Evolutionary conservation across 208 protist genomes (phyloP).

Genomic region (Acanthamoeba healyi): DNA sequence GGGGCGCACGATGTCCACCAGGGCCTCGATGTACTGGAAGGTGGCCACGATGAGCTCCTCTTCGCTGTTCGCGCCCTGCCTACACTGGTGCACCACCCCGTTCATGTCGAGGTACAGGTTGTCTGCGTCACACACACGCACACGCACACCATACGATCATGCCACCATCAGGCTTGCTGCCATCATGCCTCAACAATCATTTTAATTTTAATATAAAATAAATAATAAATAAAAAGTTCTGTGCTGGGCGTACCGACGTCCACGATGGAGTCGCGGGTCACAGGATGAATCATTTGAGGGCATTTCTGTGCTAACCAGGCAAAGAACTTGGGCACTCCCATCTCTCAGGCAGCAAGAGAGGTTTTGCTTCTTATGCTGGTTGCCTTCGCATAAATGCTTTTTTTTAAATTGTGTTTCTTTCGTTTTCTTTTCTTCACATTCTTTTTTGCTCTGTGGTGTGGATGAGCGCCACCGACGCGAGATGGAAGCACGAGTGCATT

Average conservation of each 20-base stretch:
- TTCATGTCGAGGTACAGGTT: conserved; percentile 75
- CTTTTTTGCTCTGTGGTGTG: too few relatives aligned
- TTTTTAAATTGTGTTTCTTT: not conserved
- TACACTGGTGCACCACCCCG: conserved; percentile 91
- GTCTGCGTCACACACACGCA: not conserved
- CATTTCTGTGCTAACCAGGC: conserved; percentile 97
- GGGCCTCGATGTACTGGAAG: conserved; percentile 97
- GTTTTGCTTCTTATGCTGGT: too few relatives aligned
- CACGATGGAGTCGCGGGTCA: conserved; percentile 31
- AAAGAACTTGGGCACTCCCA: conserved; percentile 94
- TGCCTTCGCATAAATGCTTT: not conserved
- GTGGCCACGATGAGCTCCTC: conserved; percentile 96
- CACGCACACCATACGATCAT: not conserved
- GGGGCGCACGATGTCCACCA: conserved; percentile 97
- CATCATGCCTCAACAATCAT: too few relatives aligned
- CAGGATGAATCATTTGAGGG: conserved; percentile 93
- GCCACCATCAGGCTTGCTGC: not conserved
- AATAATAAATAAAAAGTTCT: too few relatives aligned
- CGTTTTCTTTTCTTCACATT: too few relatives aligned
- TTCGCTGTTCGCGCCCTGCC: conserved; percentile 90
- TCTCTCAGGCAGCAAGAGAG: too few relatives aligned
- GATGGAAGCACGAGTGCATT: conserved; percentile 17
- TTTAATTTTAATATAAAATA: too few relatives aligned
- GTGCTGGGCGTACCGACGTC: not conserved
- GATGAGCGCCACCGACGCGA: not conserved